Percentiles rank a stretch among this genome's conserved stretches.
Evolutionary conservation across 148 eudicot genomes (phyloP).

Genomic region (Spergularia marina): DNA sequence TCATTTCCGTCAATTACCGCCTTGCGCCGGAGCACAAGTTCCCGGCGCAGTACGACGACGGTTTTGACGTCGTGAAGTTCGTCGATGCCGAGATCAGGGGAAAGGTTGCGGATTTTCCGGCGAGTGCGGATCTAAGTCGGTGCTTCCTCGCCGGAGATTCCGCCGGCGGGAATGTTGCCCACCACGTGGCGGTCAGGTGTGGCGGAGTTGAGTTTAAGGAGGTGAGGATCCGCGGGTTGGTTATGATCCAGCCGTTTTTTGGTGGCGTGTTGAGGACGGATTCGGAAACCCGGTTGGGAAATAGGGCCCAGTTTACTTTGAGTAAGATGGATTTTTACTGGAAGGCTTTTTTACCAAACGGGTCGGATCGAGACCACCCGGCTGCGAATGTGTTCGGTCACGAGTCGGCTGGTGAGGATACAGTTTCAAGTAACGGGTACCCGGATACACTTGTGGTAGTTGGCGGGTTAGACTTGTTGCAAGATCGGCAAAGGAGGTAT

Average conservation of each 20-base stretch:
- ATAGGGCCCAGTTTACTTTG: neutral
- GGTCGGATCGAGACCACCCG: slow-evolving; percentile 43
- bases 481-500: slow-evolving; percentile 40
- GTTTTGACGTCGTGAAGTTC: slow-evolving; percentile 29
- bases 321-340: slow-evolving; percentile 33
- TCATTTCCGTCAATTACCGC: slow-evolving; percentile 44
- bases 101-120: slow-evolving; percentile 9
- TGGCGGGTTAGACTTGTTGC: slow-evolving; percentile 40
- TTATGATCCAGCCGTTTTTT: slow-evolving; percentile 39
- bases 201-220: slow-evolving; percentile 14
- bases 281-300: slow-evolving; percentile 28
- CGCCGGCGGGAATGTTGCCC: slow-evolving; percentile 45
- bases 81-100: slow-evolving; percentile 24
- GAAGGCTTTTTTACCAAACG: slow-evolving; percentile 44
- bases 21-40: slow-evolving; percentile 36
- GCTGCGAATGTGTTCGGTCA: slow-evolving; percentile 24
- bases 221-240: slow-evolving; percentile 31
- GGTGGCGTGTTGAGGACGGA: slow-evolving; percentile 43
- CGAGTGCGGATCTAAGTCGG: slow-evolving; percentile 23
- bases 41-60: slow-evolving; percentile 37
- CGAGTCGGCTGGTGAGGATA: neutral
- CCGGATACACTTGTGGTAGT: slow-evolving; percentile 34
- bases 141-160: slow-evolving; percentile 47
- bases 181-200: slow-evolving; percentile 33
- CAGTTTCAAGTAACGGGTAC: slow-evolving; percentile 22